Conservation (phyloP, 805 yeast genomes). For the Jamesozyma jinghongensis region DNA sequence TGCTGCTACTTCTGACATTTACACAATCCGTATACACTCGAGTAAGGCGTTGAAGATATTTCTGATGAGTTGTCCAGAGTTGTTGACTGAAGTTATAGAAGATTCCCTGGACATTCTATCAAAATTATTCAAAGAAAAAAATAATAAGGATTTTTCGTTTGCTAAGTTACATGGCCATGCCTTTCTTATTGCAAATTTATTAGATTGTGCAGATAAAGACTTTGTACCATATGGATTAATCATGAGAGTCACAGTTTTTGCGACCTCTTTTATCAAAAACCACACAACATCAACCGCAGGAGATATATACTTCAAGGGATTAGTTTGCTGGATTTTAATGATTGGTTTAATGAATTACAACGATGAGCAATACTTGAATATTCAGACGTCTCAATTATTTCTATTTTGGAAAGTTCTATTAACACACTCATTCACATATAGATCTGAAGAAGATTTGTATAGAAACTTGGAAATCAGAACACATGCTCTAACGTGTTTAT, state of each 20-base stretch:
- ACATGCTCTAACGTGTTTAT: conserved; percentile 49
- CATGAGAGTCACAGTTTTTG: conserved; percentile 37
- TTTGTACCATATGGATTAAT: conserved; percentile 39
- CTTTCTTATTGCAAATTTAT: conserved; percentile 31
- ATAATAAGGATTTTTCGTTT: conserved; percentile 21
- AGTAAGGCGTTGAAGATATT: conserved; percentile 30
- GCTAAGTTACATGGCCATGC: conserved; percentile 34
- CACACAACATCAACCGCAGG: conserved; percentile 27
- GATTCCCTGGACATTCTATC: conserved; percentile 30
- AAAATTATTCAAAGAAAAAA: conserved; percentile 24
- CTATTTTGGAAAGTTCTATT: conserved; percentile 55
- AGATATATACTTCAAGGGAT: conserved; percentile 29
- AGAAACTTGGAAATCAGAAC: conserved; percentile 44
- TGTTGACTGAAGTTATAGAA: conserved; percentile 32
- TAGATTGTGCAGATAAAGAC: conserved; percentile 31
- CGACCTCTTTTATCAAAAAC: conserved; percentile 37
- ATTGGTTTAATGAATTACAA: conserved; percentile 53
- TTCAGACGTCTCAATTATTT: conserved; percentile 51
- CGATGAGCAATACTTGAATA: conserved; percentile 43
- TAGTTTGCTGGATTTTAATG: conserved; percentile 53
- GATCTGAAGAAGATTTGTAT: conserved; percentile 29
- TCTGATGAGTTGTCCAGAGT: conserved; percentile 28
- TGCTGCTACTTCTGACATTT: conserved; percentile 33
- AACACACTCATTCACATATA: conserved; percentile 40
- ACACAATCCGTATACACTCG: conserved; percentile 35